Evolutionary conservation across 2,329 filamentous ascomycete genomes (phyloP).

Genomic region (Metarhizium brunneum): DNA sequence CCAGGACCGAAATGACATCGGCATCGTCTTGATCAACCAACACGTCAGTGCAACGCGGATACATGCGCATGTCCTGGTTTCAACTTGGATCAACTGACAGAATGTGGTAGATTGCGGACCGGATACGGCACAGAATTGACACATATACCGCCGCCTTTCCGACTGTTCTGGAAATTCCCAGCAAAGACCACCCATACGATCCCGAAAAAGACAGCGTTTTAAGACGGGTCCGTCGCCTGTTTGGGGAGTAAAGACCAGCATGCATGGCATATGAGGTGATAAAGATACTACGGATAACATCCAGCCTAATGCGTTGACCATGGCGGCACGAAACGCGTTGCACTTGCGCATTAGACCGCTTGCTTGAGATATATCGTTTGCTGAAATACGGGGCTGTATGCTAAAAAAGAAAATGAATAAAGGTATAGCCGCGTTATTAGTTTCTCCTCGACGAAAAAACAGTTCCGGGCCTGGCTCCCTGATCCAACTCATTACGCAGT

Average conservation of each 20-base stretch:
- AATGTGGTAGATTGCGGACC: slow-evolving; percentile 68
- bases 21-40: slow-evolving; percentile 94
- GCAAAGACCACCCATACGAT: slow-evolving; percentile 98
- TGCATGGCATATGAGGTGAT: not conserved
- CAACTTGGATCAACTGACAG: not conserved
- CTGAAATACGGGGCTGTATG: not conserved
- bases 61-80: not conserved
- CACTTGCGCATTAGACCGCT: not conserved
- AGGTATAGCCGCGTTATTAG: not conserved
- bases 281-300: not conserved
- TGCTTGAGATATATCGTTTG: not conserved
- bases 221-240: slow-evolving; percentile 64
- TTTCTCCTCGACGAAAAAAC: not conserved
- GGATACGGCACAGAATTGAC: slow-evolving; percentile 85
- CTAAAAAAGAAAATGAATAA: not conserved
- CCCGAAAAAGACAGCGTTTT: slow-evolving; percentile 98
- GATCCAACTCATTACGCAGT: not conserved
- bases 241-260: slow-evolving; percentile 49
- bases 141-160: slow-evolving; percentile 91
- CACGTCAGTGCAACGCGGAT: slow-evolving; percentile 53
- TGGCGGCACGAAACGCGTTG: not conserved
- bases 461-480: not conserved
- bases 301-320: not conserved
- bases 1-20: slow-evolving; percentile 86
- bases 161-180: slow-evolving; percentile 92